Percentiles rank a stretch among this genome's conserved stretches.
These are phyloP conservation scores for Russula dissimulans DNA, from an alignment of 768 basidiomycete species.

Conservation along the genomic window DNA sequence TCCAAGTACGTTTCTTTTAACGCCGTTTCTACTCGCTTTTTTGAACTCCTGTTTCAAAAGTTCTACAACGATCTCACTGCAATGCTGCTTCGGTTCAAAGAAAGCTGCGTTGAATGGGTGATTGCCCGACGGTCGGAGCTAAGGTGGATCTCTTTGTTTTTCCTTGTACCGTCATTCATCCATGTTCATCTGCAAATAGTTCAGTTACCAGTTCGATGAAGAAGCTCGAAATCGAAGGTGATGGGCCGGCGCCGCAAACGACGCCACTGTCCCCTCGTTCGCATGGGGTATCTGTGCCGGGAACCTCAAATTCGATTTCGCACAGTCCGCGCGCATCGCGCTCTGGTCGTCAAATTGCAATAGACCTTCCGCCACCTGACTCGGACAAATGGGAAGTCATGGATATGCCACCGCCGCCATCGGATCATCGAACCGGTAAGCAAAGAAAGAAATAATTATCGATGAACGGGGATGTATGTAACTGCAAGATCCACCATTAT, in stretches of 20 bases:
- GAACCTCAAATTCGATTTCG: background rate
- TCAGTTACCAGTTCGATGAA: conserved; percentile 34
- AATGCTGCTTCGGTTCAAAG: conserved; percentile 66
- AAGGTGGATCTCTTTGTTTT: conserved; percentile 35
- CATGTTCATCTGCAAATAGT: conserved; percentile 22
- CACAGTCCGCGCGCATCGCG: background rate
- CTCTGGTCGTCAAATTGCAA: conserved; percentile 11
- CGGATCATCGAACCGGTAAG: background rate
- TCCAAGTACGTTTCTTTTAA: conserved; percentile 44
- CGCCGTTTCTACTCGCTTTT: background rate
- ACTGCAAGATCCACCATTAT: too few species aligned
- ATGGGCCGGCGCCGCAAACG: background rate
- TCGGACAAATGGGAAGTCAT: conserved; percentile 30
- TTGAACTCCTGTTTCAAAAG: conserved; percentile 29
- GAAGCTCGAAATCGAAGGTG: conserved; percentile 28
- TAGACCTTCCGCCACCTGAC: conserved; percentile 31
- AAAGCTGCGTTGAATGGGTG: conserved; percentile 68
- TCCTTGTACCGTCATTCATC: background rate
- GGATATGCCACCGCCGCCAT: conserved; percentile 22
- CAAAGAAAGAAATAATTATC: conserved; percentile 8
- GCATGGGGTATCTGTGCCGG: background rate
- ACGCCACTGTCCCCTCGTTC: conserved; percentile 4
- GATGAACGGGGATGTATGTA: background rate
- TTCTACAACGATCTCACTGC: conserved; percentile 84
- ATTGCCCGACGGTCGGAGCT: conserved; percentile 63